These are phyloP conservation scores for Huntiella omanensis DNA, from an alignment of 2,329 filamentous ascomycete genomes.

Conservation along the genomic window DNA sequence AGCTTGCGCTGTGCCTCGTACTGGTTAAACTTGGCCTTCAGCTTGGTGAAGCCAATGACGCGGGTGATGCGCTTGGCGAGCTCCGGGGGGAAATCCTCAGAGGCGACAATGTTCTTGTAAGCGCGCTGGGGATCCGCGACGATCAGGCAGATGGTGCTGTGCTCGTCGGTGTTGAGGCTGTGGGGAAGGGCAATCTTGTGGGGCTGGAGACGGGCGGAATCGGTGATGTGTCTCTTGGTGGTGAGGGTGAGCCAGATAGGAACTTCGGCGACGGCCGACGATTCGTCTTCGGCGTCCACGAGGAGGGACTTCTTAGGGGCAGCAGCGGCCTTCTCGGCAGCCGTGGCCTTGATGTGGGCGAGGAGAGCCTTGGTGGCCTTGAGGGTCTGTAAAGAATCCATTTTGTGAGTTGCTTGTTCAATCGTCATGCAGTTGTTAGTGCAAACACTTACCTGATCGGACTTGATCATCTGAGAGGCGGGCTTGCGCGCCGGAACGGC, in stretches of 20 bases:
- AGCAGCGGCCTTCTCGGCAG: slow-evolving; percentile 26
- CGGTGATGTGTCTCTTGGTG: slow-evolving; percentile 46
- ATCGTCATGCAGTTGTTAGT: too few species aligned
- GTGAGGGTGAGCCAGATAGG: slow-evolving; percentile 45
- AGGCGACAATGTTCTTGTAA: slow-evolving; percentile 75
- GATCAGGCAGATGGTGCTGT: slow-evolving; percentile 66
- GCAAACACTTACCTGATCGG: slow-evolving; percentile 3
- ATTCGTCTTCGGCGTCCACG: slow-evolving; percentile 23
- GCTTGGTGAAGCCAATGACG: slow-evolving; percentile 66
- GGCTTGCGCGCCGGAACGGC: slow-evolving; percentile 5
- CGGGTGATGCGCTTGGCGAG: slow-evolving; percentile 50
- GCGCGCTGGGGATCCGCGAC: slow-evolving; percentile 62
- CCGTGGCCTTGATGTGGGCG: slow-evolving; percentile 38
- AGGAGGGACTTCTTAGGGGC: slow-evolving; percentile 38
- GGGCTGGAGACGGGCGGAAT: slow-evolving; percentile 66
- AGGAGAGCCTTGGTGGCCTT: slow-evolving; percentile 46
- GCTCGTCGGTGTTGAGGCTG: slow-evolving; percentile 47
- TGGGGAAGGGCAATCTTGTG: slow-evolving; percentile 65
- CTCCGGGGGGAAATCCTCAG: slow-evolving; percentile 48
- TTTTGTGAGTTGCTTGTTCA: neutral
- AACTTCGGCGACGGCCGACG: slow-evolving; percentile 22
- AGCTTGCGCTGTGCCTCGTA: slow-evolving; percentile 79
- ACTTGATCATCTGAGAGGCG: slow-evolving; percentile 2
- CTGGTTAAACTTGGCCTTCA: slow-evolving; percentile 65
- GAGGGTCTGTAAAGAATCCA: slow-evolving; percentile 25